These are phyloP conservation scores for Solanum stenotomum DNA, from an alignment of 257 asterid species.

Conservation along the genomic window DNA sequence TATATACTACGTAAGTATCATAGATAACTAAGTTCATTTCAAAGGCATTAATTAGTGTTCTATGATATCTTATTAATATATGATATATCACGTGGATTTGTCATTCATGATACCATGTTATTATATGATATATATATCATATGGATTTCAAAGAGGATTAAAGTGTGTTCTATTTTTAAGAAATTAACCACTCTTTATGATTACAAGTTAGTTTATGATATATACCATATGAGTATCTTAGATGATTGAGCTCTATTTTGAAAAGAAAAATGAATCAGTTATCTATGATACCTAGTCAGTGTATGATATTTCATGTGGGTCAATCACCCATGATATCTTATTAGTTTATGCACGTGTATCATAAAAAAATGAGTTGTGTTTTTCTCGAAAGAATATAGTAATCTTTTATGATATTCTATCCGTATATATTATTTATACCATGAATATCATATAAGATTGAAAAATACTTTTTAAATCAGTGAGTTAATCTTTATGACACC, in stretches of 20 bases:
- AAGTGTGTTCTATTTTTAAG: not conserved
- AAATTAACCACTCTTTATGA: no score
- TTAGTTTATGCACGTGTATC: not conserved
- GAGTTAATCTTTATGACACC: not conserved
- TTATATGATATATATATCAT: not conserved
- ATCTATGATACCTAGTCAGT: not conserved
- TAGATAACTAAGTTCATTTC: no score
- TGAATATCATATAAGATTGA: not conserved
- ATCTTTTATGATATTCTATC: not conserved
- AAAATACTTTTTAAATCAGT: no score
- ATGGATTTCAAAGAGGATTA: not conserved
- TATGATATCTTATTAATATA: no score
- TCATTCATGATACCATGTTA: not conserved
- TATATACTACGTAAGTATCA: no score
- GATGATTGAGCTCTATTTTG: not conserved
- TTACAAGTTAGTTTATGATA: not conserved
- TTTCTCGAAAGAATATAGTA: not conserved
- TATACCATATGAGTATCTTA: not conserved
- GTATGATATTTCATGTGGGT: no score
- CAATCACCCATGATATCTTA: not conserved
- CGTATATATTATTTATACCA: not conserved
- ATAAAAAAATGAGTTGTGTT: not conserved
- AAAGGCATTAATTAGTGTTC: not conserved
- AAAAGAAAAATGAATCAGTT: not conserved
- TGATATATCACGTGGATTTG: not conserved